These are phyloP conservation scores for Trypanosoma conorhini DNA, from an alignment of 208 protist species.

Conservation along the genomic window DNA sequence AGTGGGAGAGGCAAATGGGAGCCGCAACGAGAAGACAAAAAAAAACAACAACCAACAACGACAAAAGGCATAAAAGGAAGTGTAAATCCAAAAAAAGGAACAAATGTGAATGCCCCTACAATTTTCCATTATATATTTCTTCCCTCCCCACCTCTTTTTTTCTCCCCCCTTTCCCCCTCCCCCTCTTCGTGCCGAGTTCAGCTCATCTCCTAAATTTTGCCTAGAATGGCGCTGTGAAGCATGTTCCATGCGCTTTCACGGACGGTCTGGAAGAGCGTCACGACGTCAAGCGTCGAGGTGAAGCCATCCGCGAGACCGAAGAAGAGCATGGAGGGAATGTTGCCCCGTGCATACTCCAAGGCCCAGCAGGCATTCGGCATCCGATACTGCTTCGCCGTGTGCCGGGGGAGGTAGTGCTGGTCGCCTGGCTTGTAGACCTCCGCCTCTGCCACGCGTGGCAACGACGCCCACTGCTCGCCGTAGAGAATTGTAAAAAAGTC, in stretches of 20 bases:
- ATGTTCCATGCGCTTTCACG: constrained; percentile 65
- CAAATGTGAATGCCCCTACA: not conserved
- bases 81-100: not conserved
- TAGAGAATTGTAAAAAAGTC: constrained; percentile 92
- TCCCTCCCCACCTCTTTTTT: not conserved
- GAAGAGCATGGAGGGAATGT: constrained; percentile 91
- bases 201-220: constrained; percentile 67
- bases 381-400: constrained; percentile 83
- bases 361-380: constrained; percentile 92
- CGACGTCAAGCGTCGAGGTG: constrained; percentile 78
- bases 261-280: constrained; percentile 70
- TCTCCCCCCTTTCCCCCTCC: not conserved
- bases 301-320: constrained; percentile 91
- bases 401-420: constrained; percentile 69
- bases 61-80: not conserved
- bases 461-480: constrained; percentile 89
- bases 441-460: constrained; percentile 28
- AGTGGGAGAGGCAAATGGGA: constrained; percentile 13
- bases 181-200: constrained; percentile 10
- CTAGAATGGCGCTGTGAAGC: constrained; percentile 59
- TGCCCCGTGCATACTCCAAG: constrained; percentile 91
- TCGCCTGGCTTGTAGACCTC: constrained; percentile 79
- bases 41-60: constrained; percentile 6
- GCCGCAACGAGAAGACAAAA: constrained; percentile 18
- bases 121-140: not conserved